phyloP scores from a whole-genome alignment of 345 rosid genomes.

The Eucalyptus victrix region DNA sequence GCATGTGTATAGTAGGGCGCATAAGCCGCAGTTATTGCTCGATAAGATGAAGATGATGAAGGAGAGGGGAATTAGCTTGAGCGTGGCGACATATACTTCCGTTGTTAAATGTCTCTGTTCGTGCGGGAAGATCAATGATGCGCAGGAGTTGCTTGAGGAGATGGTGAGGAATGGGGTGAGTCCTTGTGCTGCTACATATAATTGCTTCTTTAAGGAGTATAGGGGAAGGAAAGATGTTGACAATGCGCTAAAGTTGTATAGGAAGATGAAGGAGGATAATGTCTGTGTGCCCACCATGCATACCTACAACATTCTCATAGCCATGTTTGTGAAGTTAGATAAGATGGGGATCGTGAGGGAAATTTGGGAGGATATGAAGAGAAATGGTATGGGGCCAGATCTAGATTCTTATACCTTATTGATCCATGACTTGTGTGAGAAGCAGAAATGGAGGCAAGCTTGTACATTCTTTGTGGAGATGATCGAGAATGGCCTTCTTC shows the following conservation, averaged over 20 bases:
- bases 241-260: constrained; percentile 54
- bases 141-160: constrained; percentile 49
- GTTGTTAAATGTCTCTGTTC: constrained; percentile 78
- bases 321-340: constrained; percentile 45
- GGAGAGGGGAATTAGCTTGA: constrained; percentile 50
- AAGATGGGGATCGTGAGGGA: constrained; percentile 41
- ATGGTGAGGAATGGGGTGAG: constrained; percentile 51
- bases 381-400: constrained; percentile 48
- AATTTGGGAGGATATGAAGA: constrained; percentile 69
- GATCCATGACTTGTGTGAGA: constrained; percentile 60
- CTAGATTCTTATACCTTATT: constrained; percentile 71
- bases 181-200: constrained; percentile 54
- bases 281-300: constrained; percentile 33
- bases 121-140: constrained; percentile 59
- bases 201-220: constrained; percentile 88
- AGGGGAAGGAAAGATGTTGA: constrained; percentile 60
- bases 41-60: constrained; percentile 70
- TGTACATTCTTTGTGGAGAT: constrained; percentile 75
- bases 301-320: constrained; percentile 53
- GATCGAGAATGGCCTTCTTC: constrained; percentile 84
- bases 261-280: constrained; percentile 50
- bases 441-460: constrained; percentile 65
- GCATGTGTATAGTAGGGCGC: constrained; percentile 76
- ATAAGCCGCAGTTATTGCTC: constrained; percentile 57
- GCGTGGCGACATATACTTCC: constrained; percentile 56